Conservation (phyloP, 805 yeast species). For the Lipomyces kockii region DNA sequence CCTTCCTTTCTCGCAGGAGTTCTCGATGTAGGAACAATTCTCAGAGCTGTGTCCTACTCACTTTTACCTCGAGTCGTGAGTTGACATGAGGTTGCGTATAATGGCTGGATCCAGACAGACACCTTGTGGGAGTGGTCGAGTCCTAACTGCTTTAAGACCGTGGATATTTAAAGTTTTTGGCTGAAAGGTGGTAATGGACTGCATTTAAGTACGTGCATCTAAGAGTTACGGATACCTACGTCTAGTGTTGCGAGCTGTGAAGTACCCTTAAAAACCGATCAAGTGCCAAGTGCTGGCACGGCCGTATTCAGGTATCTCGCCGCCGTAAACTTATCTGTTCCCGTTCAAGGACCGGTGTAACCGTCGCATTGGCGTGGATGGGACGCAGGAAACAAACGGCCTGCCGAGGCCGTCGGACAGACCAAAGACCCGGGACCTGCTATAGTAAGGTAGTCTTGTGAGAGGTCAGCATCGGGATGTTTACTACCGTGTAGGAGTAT, state of each 20-base stretch:
- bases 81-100: constrained; percentile 1
- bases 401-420: constrained; percentile 1
- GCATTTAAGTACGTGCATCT: neutral
- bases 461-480: constrained; percentile 6
- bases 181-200: constrained; percentile 1
- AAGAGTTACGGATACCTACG: constrained; percentile 3
- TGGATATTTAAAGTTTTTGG: constrained; percentile 3
- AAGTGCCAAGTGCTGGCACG: constrained; percentile 5
- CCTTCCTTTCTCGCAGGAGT: constrained; percentile 4
- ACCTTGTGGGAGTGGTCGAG: constrained; percentile 8
- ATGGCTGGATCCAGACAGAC: constrained; percentile 3
- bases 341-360: neutral
- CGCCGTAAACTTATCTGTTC: neutral
- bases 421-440: neutral
- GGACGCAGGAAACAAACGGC: constrained; percentile 1
- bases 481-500: too few relatives aligned
- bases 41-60: neutral
- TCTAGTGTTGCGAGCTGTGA: constrained; percentile 1
- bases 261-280: neutral
- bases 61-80: constrained; percentile 5
- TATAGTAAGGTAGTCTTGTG: constrained; percentile 1
- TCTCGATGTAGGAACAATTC: constrained; percentile 4
- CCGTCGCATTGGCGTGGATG: constrained; percentile 6
- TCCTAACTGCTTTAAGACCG: constrained; percentile 1
- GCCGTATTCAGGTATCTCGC: constrained; percentile 1